Percentiles rank a stretch among this genome's conserved stretches.
phyloP scores from a whole-genome alignment of 805 yeast genomes.

The Myxozyma sirexii region DNA sequence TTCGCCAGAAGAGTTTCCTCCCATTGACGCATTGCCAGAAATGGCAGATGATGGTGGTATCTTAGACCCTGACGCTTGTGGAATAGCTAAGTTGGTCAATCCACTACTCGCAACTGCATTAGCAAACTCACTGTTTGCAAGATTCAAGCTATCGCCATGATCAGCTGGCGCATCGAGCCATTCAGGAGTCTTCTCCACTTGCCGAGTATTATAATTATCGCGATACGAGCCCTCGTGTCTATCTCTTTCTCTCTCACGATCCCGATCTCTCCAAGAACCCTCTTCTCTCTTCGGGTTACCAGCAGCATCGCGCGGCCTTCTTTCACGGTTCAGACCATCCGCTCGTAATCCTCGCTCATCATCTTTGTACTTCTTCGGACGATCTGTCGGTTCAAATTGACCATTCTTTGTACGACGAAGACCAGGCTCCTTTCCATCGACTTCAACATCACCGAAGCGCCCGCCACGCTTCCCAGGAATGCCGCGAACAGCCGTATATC shows the following conservation, averaged over 20 bases:
- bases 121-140: conserved; percentile 24
- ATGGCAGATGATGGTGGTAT: background rate
- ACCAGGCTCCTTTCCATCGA: conserved; percentile 5
- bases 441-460: conserved; percentile 8
- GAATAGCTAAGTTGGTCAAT: conserved; percentile 12
- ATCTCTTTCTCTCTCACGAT: conserved; percentile 14
- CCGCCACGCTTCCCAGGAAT: background rate
- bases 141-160: conserved; percentile 12
- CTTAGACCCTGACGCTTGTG: background rate
- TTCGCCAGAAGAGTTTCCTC: conserved; percentile 9
- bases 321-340: conserved; percentile 3
- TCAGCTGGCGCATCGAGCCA: conserved; percentile 24
- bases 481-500: background rate
- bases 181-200: conserved; percentile 21
- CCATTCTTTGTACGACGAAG: conserved; percentile 1
- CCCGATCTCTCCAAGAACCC: conserved; percentile 30
- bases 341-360: conserved; percentile 2
- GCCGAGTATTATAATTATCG: background rate
- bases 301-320: conserved; percentile 11
- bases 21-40: background rate
- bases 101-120: conserved; percentile 18
- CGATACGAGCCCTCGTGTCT: conserved; percentile 3
- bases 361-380: conserved; percentile 1
- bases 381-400: conserved; percentile 1
- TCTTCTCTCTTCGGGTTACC: conserved; percentile 16